These are phyloP conservation scores for Tarenaya hassleriana DNA, from an alignment of 345 rosid species.

Conservation along the genomic window DNA sequence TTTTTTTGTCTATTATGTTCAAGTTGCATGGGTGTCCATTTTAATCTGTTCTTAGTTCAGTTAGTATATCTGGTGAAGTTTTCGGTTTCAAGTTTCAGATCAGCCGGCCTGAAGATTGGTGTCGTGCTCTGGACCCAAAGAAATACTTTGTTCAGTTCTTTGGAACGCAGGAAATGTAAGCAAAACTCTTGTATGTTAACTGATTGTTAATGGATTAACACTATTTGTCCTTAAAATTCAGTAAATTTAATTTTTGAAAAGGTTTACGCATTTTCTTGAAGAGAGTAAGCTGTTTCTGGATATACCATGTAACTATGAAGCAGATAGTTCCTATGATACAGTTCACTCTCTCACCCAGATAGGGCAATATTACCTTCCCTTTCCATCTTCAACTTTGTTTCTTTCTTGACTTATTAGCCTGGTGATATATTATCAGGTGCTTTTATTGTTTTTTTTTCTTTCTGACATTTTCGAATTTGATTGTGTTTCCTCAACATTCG, in stretches of 20 bases:
- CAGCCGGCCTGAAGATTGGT: constrained; percentile 80
- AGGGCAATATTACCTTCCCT: background rate
- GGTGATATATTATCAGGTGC: constrained; percentile 17
- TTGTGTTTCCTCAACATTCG: background rate
- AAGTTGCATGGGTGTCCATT: background rate
- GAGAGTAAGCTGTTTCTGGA: background rate
- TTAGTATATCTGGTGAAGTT: constrained; percentile 17
- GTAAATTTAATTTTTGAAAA: constrained; percentile 13
- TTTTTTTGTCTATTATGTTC: background rate
- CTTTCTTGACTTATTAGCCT: too few species aligned
- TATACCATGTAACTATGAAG: constrained; percentile 10
- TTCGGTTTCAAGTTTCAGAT: constrained; percentile 53
- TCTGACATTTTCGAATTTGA: constrained; percentile 12
- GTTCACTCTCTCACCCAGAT: constrained; percentile 6
- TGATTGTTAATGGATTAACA: background rate
- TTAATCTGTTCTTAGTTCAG: background rate
- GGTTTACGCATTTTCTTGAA: background rate
- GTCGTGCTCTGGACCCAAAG: constrained; percentile 64
- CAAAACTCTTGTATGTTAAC: constrained; percentile 2
- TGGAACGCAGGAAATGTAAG: constrained; percentile 96
- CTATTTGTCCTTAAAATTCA: background rate
- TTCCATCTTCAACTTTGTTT: background rate
- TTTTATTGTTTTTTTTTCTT: constrained; percentile 7
- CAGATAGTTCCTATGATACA: constrained; percentile 7
- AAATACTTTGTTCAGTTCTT: constrained; percentile 86